Evolutionary conservation across 1,284 basidiomycete species (phyloP).

Genomic region (Ganoderma lingzhi): DNA sequence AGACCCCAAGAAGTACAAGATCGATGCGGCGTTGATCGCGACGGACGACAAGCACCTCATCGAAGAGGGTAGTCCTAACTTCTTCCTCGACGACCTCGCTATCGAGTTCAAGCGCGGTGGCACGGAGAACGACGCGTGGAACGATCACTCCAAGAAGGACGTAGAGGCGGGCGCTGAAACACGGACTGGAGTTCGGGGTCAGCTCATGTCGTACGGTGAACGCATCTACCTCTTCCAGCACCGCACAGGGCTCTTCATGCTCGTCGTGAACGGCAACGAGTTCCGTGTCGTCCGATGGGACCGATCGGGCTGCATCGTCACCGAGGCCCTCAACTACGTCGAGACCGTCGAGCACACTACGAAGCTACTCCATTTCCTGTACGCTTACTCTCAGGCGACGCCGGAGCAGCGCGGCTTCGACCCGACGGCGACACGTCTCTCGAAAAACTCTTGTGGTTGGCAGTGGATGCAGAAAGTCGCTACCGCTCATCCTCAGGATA

Average conservation of each 20-base stretch:
- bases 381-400: constrained; percentile 4
- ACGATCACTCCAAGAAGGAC: neutral
- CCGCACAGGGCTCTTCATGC: constrained; percentile 3
- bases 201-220: constrained; percentile 11
- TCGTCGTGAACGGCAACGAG: constrained; percentile 5
- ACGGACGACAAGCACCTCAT: neutral
- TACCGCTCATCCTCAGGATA: neutral
- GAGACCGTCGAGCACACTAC: neutral
- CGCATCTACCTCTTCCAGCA: constrained; percentile 6
- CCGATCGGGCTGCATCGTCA: constrained; percentile 4
- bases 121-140: neutral
- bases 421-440: constrained; percentile 12
- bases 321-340: constrained; percentile 9
- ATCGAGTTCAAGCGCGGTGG: constrained; percentile 14
- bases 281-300: constrained; percentile 13
- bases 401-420: constrained; percentile 11
- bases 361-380: constrained; percentile 10
- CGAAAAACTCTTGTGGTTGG: constrained; percentile 5
- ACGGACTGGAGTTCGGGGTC: neutral
- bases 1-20: neutral
- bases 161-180: neutral
- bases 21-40: constrained; percentile 5
- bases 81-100: neutral
- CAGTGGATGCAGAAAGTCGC: constrained; percentile 19
- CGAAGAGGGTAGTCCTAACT: neutral